These are phyloP conservation scores for Russula abietina DNA, from an alignment of 768 basidiomycete genomes.

Conservation along the genomic window DNA sequence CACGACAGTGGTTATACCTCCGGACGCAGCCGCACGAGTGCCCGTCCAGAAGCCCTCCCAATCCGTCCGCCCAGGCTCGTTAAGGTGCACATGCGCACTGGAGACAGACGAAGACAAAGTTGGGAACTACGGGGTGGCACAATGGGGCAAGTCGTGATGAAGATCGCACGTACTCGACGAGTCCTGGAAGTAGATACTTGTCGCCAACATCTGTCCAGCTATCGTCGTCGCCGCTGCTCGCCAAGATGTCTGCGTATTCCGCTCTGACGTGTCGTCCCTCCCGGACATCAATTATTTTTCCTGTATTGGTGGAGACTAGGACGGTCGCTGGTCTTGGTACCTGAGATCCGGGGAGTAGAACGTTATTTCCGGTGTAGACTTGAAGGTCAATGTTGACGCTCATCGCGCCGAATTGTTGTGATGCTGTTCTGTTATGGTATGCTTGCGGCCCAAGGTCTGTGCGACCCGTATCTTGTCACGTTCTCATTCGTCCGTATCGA, in stretches of 20 bases:
- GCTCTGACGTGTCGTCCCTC: constrained; percentile 20
- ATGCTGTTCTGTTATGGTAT: too few species aligned
- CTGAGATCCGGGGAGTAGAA: constrained; percentile 28
- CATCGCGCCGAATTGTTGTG: background rate
- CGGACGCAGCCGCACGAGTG: constrained; percentile 84
- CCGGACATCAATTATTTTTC: constrained; percentile 38
- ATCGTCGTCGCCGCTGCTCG: constrained; percentile 23
- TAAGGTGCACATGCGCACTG: constrained; percentile 88
- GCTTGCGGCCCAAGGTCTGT: too few species aligned
- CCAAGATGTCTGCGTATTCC: constrained; percentile 27
- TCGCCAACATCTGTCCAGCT: constrained; percentile 36
- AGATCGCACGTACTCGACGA: constrained; percentile 45
- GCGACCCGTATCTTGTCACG: background rate
- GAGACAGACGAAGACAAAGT: background rate
- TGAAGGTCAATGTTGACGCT: constrained; percentile 1
- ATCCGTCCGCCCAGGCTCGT: constrained; percentile 86
- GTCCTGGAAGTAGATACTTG: constrained; percentile 44
- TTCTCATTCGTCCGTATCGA: background rate
- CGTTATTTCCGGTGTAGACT: constrained; percentile 23
- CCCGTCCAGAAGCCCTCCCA: constrained; percentile 95
- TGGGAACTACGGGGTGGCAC: background rate
- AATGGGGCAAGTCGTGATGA: background rate
- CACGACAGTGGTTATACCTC: constrained; percentile 91
- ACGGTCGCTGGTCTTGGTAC: constrained; percentile 37
- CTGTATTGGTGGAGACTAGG: constrained; percentile 35